Base-by-base conservation (phyloP, 2,329 filamentous ascomycete species). In the Cryphonectria carpinicola region DNA sequence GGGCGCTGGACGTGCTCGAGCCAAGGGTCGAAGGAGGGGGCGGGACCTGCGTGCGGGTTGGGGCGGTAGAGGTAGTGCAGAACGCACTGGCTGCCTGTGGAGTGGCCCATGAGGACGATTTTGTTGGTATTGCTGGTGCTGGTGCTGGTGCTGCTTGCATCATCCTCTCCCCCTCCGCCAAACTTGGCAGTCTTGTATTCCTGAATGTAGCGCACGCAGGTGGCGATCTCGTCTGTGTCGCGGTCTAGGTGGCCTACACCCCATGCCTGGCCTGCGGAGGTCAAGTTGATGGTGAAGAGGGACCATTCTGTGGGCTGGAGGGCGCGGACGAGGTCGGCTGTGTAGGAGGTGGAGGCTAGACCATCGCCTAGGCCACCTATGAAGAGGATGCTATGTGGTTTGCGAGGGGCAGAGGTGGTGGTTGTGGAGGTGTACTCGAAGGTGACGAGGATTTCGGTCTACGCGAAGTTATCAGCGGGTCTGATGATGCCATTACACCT, bases 71-170 rank as follows among this genome's bases (percentile, higher is more conserved):
- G 76, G 73, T 92, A 92, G 75, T 90, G 87, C 79, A 92, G 83
- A 13, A 88, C 84, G 76, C 90, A 89, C 78, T 92, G 90, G 73
- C 87, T 90, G 0, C 90, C 90, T 0, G 90, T 92, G 1, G 87
- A 89, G 75, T 92, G 89, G 2, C 90, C 90, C 88, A 92, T 90
- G 54, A 92, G 79, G 37, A 90, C 88, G 25, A 91, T 76, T 69
- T 88, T 89, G 10, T 64, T 64, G 61, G 5, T 14, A 14, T 8
- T 25, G 35, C 37, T 37, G 37, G 2, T 37, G 32, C 17, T 13
- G 14, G 7, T 35, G 35, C 3, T 13, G 81, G 82, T 6, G 49
- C 41, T 11, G 19, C 17, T 17, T 19, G 43, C 43, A 5, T 49
- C 43, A 49, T 22, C 19, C 6, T 22, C 46, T 49, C 19, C 14